Percentiles rank a stretch among this genome's conserved stretches.
phyloP scores from a whole-genome alignment of 176 grass and related monocot genomes.

The Rhipidocladum racemiflorum region DNA sequence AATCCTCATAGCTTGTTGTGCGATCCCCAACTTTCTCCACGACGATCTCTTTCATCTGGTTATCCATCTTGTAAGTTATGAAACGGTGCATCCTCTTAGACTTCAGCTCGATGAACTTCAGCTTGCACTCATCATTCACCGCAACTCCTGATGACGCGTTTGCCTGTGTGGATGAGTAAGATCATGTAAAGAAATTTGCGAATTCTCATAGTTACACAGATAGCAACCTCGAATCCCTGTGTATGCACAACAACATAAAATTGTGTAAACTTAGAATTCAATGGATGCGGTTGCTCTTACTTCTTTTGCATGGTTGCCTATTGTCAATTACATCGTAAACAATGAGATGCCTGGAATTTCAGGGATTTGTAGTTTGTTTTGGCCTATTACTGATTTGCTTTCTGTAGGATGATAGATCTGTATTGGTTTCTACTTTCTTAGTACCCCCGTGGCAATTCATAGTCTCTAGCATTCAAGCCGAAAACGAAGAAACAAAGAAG shows the following conservation, averaged over 20 bases:
- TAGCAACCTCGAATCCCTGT: background rate
- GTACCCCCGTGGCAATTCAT: too few species aligned
- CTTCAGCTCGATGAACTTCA: slow-evolving; percentile 76
- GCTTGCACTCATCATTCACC: slow-evolving; percentile 69
- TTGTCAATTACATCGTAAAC: background rate
- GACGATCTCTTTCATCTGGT: slow-evolving; percentile 60
- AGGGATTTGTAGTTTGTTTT: too few species aligned
- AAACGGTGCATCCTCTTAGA: slow-evolving; percentile 77
- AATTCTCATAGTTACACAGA: background rate
- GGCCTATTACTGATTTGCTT: too few species aligned
- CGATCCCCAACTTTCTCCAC: slow-evolving; percentile 66
- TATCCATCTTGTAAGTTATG: slow-evolving; percentile 68
- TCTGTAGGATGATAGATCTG: too few species aligned
- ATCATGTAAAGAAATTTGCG: background rate
- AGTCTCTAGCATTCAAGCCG: too few species aligned
- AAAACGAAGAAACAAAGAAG: too few species aligned
- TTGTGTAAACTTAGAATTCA: background rate
- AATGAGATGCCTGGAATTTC: too few species aligned
- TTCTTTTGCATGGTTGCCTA: background rate
- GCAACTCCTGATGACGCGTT: slow-evolving; percentile 70
- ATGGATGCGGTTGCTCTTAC: background rate
- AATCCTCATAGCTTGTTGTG: slow-evolving; percentile 53
- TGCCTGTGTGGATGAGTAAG: slow-evolving; percentile 25
- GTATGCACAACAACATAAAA: background rate
- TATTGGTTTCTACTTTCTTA: too few species aligned